Evolutionary conservation across 768 basidiomycete species (phyloP).

Genomic region (Naematelia encephala): DNA sequence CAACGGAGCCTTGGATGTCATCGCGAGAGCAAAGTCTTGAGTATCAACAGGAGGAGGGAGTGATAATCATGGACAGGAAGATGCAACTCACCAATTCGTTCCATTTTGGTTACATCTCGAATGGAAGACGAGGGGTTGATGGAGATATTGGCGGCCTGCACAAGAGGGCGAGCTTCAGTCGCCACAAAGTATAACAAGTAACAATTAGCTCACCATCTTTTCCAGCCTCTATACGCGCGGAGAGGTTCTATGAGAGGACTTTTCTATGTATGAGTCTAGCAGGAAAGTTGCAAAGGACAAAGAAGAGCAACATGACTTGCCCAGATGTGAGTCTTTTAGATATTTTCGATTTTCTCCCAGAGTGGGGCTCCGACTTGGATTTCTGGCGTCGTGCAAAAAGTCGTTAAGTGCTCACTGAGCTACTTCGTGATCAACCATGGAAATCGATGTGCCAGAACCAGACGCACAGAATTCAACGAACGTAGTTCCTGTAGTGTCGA

Average conservation of each 20-base stretch:
- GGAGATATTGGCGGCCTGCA: slow-evolving; percentile 48
- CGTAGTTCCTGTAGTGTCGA: background rate
- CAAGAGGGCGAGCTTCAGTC: too few relatives aligned
- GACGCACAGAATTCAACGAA: background rate
- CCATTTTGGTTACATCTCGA: slow-evolving; percentile 51
- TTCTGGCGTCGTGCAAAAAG: background rate
- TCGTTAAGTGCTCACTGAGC: background rate
- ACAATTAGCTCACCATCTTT: slow-evolving; percentile 4
- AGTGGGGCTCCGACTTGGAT: background rate
- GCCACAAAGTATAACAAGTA: too few relatives aligned
- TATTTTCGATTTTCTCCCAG: slow-evolving; percentile 2
- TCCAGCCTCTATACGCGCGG: too few relatives aligned
- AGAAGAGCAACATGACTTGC: background rate
- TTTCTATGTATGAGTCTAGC: too few relatives aligned
- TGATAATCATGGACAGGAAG: background rate
- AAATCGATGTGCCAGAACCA: too few relatives aligned
- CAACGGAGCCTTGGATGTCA: too few relatives aligned
- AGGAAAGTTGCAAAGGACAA: background rate
- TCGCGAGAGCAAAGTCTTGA: too few relatives aligned
- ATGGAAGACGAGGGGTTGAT: slow-evolving; percentile 35
- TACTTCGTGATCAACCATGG: background rate
- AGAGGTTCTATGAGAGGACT: too few relatives aligned
- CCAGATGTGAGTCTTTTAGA: background rate
- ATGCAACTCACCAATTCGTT: slow-evolving; percentile 48
- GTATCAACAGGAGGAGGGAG: slow-evolving; percentile 18